A percentile compares a stretch with the other conserved stretches of the same genome.
Evolutionary conservation across 140 eudicot species (phyloP).

Genomic region (Anethum foeniculum): DNA sequence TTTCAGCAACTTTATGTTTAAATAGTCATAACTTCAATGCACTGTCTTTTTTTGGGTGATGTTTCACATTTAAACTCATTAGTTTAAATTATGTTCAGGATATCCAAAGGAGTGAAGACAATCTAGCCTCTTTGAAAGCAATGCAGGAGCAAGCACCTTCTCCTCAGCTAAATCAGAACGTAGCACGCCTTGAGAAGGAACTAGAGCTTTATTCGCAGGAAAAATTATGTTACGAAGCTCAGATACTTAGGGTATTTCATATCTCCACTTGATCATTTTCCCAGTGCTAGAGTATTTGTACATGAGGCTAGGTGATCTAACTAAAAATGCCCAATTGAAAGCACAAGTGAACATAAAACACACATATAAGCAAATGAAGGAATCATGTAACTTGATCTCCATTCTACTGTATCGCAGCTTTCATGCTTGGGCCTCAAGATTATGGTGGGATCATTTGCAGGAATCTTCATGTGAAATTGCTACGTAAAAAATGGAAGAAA

Average conservation of each 20-base stretch:
- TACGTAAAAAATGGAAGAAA: background rate
- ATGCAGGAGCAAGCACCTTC: slow-evolving; percentile 76
- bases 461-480: background rate
- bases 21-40: background rate
- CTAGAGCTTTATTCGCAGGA: slow-evolving; percentile 70
- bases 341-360: background rate
- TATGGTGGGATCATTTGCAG: background rate
- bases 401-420: background rate
- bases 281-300: background rate
- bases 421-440: background rate
- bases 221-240: slow-evolving; percentile 91
- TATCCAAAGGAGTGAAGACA: slow-evolving; percentile 79
- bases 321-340: background rate
- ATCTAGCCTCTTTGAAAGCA: slow-evolving; percentile 56
- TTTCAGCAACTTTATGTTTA: background rate
- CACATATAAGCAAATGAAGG: background rate
- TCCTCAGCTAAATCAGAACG: slow-evolving; percentile 65
- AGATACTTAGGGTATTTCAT: slow-evolving; percentile 66
- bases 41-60: background rate
- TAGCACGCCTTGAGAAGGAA: slow-evolving; percentile 74
- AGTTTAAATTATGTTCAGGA: slow-evolving; percentile 39
- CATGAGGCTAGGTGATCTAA: background rate
- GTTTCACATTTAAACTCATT: background rate
- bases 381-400: background rate
- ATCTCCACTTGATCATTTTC: slow-evolving; percentile 6